phyloP scores from a whole-genome alignment of 495 filamentous ascomycete genomes.

The Emericellopsis terricola region DNA sequence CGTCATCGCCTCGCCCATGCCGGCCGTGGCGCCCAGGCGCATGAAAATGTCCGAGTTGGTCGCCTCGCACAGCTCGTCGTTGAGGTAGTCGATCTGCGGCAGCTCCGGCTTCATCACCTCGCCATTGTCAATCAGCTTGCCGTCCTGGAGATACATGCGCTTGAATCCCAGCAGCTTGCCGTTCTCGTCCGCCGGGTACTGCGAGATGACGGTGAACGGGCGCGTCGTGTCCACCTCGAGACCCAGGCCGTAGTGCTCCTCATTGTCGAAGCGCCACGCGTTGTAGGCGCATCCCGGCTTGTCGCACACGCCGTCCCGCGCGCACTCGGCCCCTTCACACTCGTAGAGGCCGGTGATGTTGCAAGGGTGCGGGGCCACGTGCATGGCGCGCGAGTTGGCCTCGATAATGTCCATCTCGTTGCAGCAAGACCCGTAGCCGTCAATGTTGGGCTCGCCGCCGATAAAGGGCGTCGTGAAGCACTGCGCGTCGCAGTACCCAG shows the following conservation, averaged over 20 bases:
- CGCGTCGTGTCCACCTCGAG: constrained; percentile 37
- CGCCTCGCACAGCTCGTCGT: constrained; percentile 36
- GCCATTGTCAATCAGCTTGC: constrained; percentile 28
- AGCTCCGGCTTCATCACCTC: constrained; percentile 24
- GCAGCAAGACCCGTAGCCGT: constrained; percentile 27
- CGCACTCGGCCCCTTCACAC: constrained; percentile 26
- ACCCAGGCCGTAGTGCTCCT: constrained; percentile 35
- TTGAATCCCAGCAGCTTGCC: constrained; percentile 37
- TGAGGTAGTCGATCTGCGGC: constrained; percentile 31
- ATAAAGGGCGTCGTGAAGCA: constrained; percentile 34
- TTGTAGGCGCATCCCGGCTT: constrained; percentile 43
- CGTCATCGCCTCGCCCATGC: constrained; percentile 37
- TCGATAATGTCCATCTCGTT: constrained; percentile 41
- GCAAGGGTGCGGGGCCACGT: constrained; percentile 35
- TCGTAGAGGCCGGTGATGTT: constrained; percentile 20
- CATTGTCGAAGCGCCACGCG: constrained; percentile 35
- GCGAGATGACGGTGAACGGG: constrained; percentile 46
- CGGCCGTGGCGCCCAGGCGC: constrained; percentile 33
- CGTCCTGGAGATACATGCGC: constrained; percentile 43
- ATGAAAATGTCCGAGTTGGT: constrained; percentile 33
- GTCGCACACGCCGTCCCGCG: constrained; percentile 34
- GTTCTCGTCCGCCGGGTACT: constrained; percentile 37
- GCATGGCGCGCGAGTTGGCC: constrained; percentile 34
- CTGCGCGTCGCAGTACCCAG: constrained; percentile 48
- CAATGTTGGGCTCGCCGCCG: constrained; percentile 32